A percentile compares a stretch with the other conserved stretches of the same genome.
These are phyloP conservation scores for Botrytis byssoidea DNA, from an alignment of 2,329 filamentous ascomycete species.

Conservation along the genomic window DNA sequence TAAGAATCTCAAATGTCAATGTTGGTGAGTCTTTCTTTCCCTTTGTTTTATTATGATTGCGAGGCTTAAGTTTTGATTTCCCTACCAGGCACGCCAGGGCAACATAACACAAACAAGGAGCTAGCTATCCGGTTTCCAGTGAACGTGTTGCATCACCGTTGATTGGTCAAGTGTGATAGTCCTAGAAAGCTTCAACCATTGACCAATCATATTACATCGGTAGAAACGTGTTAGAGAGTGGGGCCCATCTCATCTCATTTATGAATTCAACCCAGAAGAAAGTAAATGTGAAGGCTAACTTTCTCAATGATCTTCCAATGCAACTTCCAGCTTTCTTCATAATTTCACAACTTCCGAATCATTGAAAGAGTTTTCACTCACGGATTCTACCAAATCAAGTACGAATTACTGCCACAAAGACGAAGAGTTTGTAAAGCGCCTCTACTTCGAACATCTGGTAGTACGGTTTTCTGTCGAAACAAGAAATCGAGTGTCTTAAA, in stretches of 20 bases:
- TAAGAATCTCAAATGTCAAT: background rate
- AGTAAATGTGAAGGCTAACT: background rate
- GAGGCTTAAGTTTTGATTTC: background rate
- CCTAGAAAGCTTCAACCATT: background rate
- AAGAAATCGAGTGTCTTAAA: background rate
- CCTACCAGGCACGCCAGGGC: background rate
- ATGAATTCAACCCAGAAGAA: background rate
- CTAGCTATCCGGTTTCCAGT: background rate
- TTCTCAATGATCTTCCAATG: background rate
- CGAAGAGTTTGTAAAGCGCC: background rate
- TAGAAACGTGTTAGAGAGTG: constrained; percentile 11
- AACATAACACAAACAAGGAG: background rate
- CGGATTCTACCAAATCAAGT: background rate
- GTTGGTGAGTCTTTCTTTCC: constrained; percentile 3
- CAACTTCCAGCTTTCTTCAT: background rate
- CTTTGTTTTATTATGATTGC: background rate
- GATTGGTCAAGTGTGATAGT: constrained; percentile 4
- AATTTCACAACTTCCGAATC: background rate
- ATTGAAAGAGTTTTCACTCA: background rate
- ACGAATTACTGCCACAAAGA: background rate
- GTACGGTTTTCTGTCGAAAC: background rate
- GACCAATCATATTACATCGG: background rate
- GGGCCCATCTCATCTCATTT: background rate
- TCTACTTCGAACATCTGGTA: background rate
- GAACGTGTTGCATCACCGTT: background rate